Evolutionary conservation across 176 grass and related monocot species (phyloP).

Genomic region (Triticum timopheevii): DNA sequence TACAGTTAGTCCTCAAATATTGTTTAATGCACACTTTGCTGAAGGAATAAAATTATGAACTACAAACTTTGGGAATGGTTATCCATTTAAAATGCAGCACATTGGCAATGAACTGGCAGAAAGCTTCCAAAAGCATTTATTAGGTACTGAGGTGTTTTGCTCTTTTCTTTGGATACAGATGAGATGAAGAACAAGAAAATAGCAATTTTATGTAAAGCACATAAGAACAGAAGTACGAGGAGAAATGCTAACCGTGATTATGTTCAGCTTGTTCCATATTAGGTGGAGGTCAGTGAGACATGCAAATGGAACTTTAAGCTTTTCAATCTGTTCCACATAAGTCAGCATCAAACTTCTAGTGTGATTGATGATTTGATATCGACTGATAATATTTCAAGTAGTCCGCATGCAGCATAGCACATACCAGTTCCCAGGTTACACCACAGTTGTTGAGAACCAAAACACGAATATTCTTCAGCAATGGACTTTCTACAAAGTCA

Average conservation of each 20-base stretch:
- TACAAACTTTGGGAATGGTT: neutral
- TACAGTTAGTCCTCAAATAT: constrained; percentile 10
- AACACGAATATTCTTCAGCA: constrained; percentile 53
- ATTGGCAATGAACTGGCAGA: neutral
- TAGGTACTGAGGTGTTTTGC: neutral
- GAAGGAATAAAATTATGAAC: neutral
- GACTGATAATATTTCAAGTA: constrained; percentile 14
- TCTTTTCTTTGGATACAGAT: neutral
- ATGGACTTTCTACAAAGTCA: constrained; percentile 47
- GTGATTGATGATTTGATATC: neutral
- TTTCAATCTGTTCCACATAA: constrained; percentile 71
- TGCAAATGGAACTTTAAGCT: constrained; percentile 57
- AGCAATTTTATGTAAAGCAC: neutral
- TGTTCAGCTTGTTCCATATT: constrained; percentile 73
- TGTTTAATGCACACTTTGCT: neutral
- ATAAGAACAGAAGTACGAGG: neutral
- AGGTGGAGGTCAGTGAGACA: constrained; percentile 74
- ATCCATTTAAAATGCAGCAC: neutral
- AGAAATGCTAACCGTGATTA: constrained; percentile 56
- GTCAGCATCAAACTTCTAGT: constrained; percentile 23
- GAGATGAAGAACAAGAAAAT: constrained; percentile 6
- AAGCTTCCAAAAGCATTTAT: neutral
- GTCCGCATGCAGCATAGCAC: constrained; percentile 31
- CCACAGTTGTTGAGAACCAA: constrained; percentile 85
- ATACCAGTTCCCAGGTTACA: constrained; percentile 81